Evolutionary conservation across 2,329 filamentous ascomycete species (phyloP), one percentile per base, ranked within the genome.

Genomic region (Rhynchosporium agropyri): DNA sequence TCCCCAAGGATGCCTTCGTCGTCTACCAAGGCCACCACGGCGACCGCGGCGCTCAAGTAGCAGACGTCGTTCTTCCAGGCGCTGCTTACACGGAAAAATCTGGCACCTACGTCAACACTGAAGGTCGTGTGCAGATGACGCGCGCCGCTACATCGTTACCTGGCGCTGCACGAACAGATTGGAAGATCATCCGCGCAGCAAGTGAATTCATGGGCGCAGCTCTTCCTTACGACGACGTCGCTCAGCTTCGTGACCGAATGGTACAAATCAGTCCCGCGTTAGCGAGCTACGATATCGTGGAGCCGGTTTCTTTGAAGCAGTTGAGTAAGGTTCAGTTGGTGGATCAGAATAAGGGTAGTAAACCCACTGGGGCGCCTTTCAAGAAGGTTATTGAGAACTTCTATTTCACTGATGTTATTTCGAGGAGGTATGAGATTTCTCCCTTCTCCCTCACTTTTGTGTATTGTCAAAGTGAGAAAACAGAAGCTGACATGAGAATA

Each of bases 1-100:
- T 99, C 63, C 95, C 95, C 72, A 96, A 95, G 83, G 90, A 95
- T 69, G 93, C 95, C 12, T 99, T 98, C 75, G 89, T 99, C 66
- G 86, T 99, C 73, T 99, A 99, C 82, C 95, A 99, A 79, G 95
- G 95, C 68, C 95, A 99, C 78, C 95, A 99, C 78, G 95, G 95
- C 78, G 95, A 99, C 80, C 86, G 86, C 59, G 95, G 94, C 68
- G 95, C 95, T 61, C 89, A 96, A 78, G 86, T 97, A 65, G 95
- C 95, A 55, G 94, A 99, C 73, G 86, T 99, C 63, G 85, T 99
- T 69, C 90, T 99, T 26, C 95, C 95, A 33, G 94, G 92, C 69
- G 92, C 92, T 57, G 92, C 95, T 12, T 99, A 97, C 81, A 98
- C 94, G 29, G 95, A 99, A 81, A 99, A 98, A 83, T 87, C 89